Base-by-base conservation (phyloP, 2,329 filamentous ascomycete genomes). In the Sodiomyces alkalinus region DNA sequence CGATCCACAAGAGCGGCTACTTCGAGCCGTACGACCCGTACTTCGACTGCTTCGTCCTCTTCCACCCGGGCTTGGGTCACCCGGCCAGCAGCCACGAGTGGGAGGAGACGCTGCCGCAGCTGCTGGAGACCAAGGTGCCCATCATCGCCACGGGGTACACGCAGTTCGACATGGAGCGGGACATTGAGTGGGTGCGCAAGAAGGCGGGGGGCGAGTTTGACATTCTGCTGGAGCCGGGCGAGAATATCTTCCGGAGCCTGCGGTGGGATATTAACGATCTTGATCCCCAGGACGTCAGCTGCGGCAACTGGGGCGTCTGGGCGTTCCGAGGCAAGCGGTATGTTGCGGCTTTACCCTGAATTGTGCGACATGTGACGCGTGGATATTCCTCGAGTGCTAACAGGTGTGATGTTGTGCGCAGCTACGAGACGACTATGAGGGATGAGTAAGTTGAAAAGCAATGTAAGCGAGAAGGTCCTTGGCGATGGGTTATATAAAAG, bases 21-120 rank as follows among this genome's bases (percentile, higher is more conserved):
- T 98, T 96, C 58, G 74, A 80, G 33, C 90, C 92, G 0, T 94
- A 92, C 48, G 90, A 98, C 48, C 90, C 90, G 1, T 98, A 98
- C 58, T 93, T 98, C 52, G 90, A 98, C 60, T 90, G 81, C 53
- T 93, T 98, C 48, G 75, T 98, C 45, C 68, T 94, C 28, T 98
- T 96, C 64, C 92, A 98, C 47, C 92, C 92, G 0, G 92, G 92
- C 7, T 68, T 98, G 12, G 92, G 90, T 9, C 90, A 98, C 51
- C 86, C 92, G 1, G 83, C 86, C 10, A 87, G 79, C 46, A 81
- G 80, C 29, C 81, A 92, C 44, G 90, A 98, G 52, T 98, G 92
- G 90, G 70, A 79, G 33, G 76, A 87, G 43, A 96, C 90, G 0
- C 56, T 98, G 6, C 90, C 90, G 3, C 65, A 85, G 44, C 67